Evolutionary conservation across 1,284 basidiomycete species (phyloP).

Genomic region (Austroboletus novae-zelandiae): DNA sequence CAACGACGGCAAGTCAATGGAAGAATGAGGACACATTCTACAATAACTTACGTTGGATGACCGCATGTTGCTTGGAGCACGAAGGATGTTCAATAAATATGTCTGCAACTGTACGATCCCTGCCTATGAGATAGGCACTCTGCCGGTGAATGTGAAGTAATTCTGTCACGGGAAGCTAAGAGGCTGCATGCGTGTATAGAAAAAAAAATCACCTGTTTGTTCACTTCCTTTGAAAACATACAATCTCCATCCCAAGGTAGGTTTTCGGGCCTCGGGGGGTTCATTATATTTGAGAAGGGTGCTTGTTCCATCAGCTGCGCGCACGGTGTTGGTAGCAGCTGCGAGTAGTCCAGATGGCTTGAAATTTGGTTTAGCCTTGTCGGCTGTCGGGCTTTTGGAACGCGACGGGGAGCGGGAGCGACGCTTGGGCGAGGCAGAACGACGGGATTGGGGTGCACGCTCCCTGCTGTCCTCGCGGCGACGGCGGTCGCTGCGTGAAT

Average conservation of each 20-base stretch:
- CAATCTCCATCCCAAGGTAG: conserved; percentile 84
- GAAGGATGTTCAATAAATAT: conserved; percentile 94
- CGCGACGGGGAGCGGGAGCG: conserved; percentile 35
- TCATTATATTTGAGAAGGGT: conserved; percentile 98
- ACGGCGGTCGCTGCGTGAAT: conserved; percentile 33
- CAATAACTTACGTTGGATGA: conserved; percentile 75
- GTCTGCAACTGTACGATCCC: conserved; percentile 87
- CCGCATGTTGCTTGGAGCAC: conserved; percentile 98
- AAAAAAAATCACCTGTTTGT: conserved; percentile 72
- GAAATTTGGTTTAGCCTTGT: conserved; percentile 86
- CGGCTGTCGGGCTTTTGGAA: conserved; percentile 39
- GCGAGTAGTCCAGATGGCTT: conserved; percentile 87
- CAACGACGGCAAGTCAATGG: conserved; percentile 6
- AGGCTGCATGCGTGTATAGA: neutral
- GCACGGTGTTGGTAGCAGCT: conserved; percentile 89
- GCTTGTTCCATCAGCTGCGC: conserved; percentile 69
- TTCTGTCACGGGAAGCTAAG: conserved; percentile 47
- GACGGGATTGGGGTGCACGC: conserved; percentile 41
- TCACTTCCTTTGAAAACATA: conserved; percentile 97
- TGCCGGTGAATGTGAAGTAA: conserved; percentile 89
- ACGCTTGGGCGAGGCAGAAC: conserved; percentile 54
- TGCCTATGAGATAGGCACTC: conserved; percentile 91
- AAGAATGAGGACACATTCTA: neutral
- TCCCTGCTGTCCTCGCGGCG: conserved; percentile 24
- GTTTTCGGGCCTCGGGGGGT: conserved; percentile 96